Evolutionary conservation across 257 asterid species (phyloP).

Genomic region (Ocimum tenuiflorum): DNA sequence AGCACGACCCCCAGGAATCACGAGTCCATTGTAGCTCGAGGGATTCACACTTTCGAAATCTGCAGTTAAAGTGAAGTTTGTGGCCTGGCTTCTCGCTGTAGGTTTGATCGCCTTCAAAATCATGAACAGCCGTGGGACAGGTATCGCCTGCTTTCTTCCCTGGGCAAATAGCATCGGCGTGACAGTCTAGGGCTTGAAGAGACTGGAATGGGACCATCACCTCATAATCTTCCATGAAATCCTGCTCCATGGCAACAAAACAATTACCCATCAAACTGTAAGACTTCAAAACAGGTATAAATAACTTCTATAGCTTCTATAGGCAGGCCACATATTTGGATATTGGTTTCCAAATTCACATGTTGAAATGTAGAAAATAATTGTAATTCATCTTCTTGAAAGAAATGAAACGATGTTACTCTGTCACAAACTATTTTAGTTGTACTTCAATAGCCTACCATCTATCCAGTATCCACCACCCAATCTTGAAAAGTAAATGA

Average conservation of each 20-base stretch:
- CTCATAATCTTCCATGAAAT: conserved; percentile 97
- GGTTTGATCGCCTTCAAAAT: conserved; percentile 97
- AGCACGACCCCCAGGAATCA: conserved; percentile 95
- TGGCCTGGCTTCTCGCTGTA: conserved; percentile 97
- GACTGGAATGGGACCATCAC: conserved; percentile 88
- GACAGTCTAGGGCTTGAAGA: conserved; percentile 83
- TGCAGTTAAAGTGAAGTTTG: conserved; percentile 65
- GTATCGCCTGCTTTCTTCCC: conserved; percentile 57
- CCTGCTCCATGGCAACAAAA: conserved; percentile 41
- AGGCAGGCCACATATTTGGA: background rate
- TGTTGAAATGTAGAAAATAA: background rate
- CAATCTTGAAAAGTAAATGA: background rate
- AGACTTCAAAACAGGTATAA: background rate
- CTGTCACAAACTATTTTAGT: background rate
- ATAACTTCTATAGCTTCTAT: background rate
- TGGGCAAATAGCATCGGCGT: conserved; percentile 88
- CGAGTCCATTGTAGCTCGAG: conserved; percentile 80
- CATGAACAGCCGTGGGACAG: conserved; percentile 87
- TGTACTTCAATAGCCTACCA: background rate
- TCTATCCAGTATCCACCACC: background rate
- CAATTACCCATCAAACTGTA: background rate
- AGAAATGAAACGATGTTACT: background rate
- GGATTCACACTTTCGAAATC: conserved; percentile 47
- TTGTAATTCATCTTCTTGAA: no score
- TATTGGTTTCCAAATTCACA: background rate